phyloP scores from a whole-genome alignment of 2,329 filamentous ascomycete genomes.

The Trichophyton benhamiae region DNA sequence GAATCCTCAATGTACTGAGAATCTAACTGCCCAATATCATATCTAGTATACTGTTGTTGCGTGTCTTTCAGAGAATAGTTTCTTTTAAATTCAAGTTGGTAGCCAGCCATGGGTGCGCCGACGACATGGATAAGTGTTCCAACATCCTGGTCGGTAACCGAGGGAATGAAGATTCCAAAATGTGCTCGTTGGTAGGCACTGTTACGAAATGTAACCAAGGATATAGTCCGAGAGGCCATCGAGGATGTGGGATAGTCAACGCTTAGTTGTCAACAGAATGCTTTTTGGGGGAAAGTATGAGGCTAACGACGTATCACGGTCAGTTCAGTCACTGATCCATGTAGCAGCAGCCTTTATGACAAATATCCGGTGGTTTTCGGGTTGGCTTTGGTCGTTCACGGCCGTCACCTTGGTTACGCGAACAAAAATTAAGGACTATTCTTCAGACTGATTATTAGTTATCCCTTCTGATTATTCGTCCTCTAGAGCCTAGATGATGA shows the following conservation, averaged over 20 bases:
- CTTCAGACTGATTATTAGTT: too few relatives aligned
- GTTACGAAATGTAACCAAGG: not conserved
- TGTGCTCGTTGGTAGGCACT: constrained; percentile 19
- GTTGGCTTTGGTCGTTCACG: too few relatives aligned
- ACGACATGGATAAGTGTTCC: constrained; percentile 24
- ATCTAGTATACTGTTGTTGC: constrained; percentile 8
- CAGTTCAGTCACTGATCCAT: too few relatives aligned
- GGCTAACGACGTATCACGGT: too few relatives aligned
- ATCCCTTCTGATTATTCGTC: too few relatives aligned
- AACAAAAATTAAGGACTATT: too few relatives aligned
- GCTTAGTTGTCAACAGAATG: not conserved
- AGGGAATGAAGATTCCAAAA: constrained; percentile 23
- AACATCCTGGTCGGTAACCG: constrained; percentile 8
- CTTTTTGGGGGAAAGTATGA: not conserved
- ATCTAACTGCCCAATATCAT: constrained; percentile 17
- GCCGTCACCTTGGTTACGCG: too few relatives aligned
- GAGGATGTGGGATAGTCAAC: not conserved
- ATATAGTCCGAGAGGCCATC: not conserved
- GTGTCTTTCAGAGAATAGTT: constrained; percentile 15
- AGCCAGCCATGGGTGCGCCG: constrained; percentile 24
- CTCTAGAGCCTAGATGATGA: too few relatives aligned
- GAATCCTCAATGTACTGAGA: constrained; percentile 16
- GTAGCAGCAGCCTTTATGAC: too few relatives aligned
- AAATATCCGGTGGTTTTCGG: too few relatives aligned
- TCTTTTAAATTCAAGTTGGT: constrained; percentile 22